Evolutionary conservation across 1,284 basidiomycete species (phyloP).

Genomic region (Cryptococcus sp.): DNA sequence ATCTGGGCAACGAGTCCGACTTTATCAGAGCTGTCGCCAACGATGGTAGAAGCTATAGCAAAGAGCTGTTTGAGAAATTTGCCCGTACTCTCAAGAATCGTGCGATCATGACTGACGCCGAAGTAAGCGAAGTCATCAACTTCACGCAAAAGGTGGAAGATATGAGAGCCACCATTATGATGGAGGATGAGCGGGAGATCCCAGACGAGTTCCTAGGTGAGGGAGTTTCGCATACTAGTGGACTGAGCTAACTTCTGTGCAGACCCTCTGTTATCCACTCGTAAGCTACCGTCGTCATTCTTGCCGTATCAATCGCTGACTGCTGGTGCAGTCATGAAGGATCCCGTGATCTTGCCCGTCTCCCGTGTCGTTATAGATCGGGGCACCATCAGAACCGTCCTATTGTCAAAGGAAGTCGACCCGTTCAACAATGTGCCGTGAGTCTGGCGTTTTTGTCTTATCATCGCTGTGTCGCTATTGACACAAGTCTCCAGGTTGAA

Average conservation of each 20-base stretch:
- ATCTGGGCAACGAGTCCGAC: conserved; percentile 74
- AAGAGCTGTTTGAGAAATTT: conserved; percentile 80
- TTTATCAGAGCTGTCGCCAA: conserved; percentile 89
- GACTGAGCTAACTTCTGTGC: not conserved
- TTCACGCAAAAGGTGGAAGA: conserved; percentile 86
- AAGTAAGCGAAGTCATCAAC: conserved; percentile 70
- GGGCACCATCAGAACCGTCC: conserved; percentile 91
- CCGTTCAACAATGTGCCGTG: conserved; percentile 82
- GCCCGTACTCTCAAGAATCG: conserved; percentile 68
- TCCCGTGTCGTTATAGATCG: conserved; percentile 81
- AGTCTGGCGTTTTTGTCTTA: conserved; percentile 15
- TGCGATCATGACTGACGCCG: conserved; percentile 73
- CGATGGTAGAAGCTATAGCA: conserved; percentile 89
- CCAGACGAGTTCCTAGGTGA: conserved; percentile 93
- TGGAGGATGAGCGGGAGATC: conserved; percentile 86
- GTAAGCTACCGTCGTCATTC: conserved; percentile 15
- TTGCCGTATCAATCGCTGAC: conserved; percentile 4
- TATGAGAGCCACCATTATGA: conserved; percentile 71
- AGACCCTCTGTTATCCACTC: conserved; percentile 39
- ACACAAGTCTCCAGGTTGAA: conserved; percentile 55
- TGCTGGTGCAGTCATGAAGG: conserved; percentile 78
- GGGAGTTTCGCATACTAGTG: conserved; percentile 24
- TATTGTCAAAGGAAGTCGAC: conserved; percentile 86
- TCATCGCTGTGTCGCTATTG: not conserved
- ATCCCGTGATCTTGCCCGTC: conserved; percentile 88